A percentile compares a stretch with the other conserved stretches of the same genome.
phyloP scores from a whole-genome alignment of 192 early-diverging fungal species.

The Coemansia sp. region DNA sequence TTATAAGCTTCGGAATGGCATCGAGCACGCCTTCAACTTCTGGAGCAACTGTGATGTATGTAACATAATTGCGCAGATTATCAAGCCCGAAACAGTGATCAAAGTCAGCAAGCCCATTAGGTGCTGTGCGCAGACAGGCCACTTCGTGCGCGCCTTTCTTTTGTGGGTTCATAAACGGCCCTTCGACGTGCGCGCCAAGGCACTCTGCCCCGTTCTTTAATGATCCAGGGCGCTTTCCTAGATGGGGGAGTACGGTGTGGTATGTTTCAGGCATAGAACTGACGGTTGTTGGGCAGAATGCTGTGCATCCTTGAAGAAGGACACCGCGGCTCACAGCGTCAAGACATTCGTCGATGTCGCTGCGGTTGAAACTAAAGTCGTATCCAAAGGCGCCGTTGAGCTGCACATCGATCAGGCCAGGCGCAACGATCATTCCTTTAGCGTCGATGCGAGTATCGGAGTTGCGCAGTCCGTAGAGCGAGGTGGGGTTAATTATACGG shows the following conservation, averaged over 20 bases:
- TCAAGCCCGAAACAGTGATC: slow-evolving; percentile 61
- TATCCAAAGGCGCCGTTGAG: slow-evolving; percentile 78
- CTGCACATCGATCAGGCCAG: slow-evolving; percentile 72
- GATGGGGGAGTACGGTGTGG: slow-evolving; percentile 50
- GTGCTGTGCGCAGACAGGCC: slow-evolving; percentile 53
- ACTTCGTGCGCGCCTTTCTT: slow-evolving; percentile 71
- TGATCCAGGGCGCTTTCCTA: slow-evolving; percentile 61
- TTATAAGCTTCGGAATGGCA: slow-evolving; percentile 60
- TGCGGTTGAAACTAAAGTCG: slow-evolving; percentile 60
- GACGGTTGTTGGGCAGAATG: slow-evolving; percentile 73
- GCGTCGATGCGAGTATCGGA: slow-evolving; percentile 66
- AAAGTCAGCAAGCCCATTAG: slow-evolving; percentile 64
- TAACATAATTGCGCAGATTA: slow-evolving; percentile 48
- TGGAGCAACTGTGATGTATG: slow-evolving; percentile 70
- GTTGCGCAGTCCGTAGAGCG: slow-evolving; percentile 61
- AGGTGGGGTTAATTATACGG: slow-evolving; percentile 68
- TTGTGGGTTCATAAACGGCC: slow-evolving; percentile 60
- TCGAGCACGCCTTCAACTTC: slow-evolving; percentile 69
- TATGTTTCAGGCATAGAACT: slow-evolving; percentile 65
- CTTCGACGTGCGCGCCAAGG: slow-evolving; percentile 61
- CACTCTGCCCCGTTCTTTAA: slow-evolving; percentile 60
- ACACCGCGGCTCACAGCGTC: slow-evolving; percentile 64
- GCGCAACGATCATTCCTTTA: slow-evolving; percentile 62
- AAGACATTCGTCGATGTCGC: slow-evolving; percentile 59
- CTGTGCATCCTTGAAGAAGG: slow-evolving; percentile 69